These are phyloP conservation scores for Selaginella moellendorffii DNA, from an alignment of 75 land plant species.

Conservation along the genomic window DNA sequence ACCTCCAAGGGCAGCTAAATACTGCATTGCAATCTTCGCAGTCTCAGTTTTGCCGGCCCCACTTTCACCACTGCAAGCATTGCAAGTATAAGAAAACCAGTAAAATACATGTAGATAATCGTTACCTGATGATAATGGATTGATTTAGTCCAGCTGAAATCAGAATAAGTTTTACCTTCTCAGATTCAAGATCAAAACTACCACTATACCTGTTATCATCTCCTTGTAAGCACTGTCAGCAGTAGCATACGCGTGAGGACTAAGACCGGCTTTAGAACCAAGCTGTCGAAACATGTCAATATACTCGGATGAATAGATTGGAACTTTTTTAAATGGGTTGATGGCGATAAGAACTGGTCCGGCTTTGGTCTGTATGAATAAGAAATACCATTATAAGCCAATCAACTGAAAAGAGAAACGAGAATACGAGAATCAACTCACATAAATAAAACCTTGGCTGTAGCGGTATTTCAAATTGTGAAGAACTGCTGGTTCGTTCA, in stretches of 20 bases:
- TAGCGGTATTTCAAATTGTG: constrained; percentile 64
- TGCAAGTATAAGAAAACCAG: neutral
- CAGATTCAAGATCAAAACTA: neutral
- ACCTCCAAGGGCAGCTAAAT: constrained; percentile 80
- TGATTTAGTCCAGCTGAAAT: constrained; percentile 63
- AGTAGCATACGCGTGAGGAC: constrained; percentile 80
- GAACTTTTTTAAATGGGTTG: constrained; percentile 79
- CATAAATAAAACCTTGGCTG: constrained; percentile 51
- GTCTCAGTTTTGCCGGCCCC: constrained; percentile 99
- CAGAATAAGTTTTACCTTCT: neutral
- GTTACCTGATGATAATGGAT: constrained; percentile 75
- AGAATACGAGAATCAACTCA: constrained; percentile 20
- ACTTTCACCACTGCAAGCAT: constrained; percentile 78
- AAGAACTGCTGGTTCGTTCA: constrained; percentile 94
- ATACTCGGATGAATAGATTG: constrained; percentile 46
- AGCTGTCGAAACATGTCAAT: constrained; percentile 48
- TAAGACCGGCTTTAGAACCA: constrained; percentile 19
- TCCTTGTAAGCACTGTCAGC: constrained; percentile 60
- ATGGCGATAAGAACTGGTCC: constrained; percentile 88
- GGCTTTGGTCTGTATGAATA: constrained; percentile 67
- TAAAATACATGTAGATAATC: neutral
- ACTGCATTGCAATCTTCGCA: constrained; percentile 90
- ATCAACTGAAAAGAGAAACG: neutral
- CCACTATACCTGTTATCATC: constrained; percentile 56
- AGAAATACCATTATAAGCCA: constrained; percentile 8